Base-by-base conservation (phyloP, 139 green algal species). In the Monoraphidium neglectum region DNA sequence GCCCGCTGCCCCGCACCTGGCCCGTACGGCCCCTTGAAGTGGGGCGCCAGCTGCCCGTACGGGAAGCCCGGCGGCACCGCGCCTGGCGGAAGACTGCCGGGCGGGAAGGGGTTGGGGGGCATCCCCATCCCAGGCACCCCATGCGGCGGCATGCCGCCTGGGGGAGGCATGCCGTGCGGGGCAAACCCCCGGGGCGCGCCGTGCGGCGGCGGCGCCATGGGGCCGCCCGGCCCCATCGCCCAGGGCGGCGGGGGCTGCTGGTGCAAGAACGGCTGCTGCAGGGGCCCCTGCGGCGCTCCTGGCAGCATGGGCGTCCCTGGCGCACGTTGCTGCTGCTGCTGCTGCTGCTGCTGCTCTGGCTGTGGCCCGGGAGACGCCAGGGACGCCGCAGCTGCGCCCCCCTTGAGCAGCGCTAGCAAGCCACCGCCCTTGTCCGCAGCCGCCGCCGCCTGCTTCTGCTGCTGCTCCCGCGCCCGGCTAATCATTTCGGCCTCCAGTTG, bases 401-500 rank as follows among this genome's bases (percentile, higher is more conserved):
- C 57, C 43, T 60, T 57, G 36, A 78, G 72, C 72, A 78, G 62
- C 0, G 72, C 56, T 32, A 78, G 61, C 47, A 78, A 61, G 43
- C 43, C 43, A 8, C 43, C 43, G 43, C 8, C 43, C 43, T 8
- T 12, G 43, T 8, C 43, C 61, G 32, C 60, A 4, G 13, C n/a
- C 21, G 60, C 32, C 15, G 60, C 60, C 21, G 21, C 18, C 47
- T 64, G 60, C 61, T 46, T n/a, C 59, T 77, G 35, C 37, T 70
- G 64, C 64, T 74, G 37, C 70, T 77, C n/a, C 1, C 61, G 46
- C 23, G 59, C 65, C 43, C 56, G 70, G 71, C 75, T 74, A 4
- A 88, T 57, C 80, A 88, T 88, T 10, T 69, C 73, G 1, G 84
- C 84, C 59, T 88, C 84, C 30, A 88, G 64, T 40, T 88, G 61